Conservation (phyloP, 805 yeast genomes). For the Kuraishia capsulata region DNA sequence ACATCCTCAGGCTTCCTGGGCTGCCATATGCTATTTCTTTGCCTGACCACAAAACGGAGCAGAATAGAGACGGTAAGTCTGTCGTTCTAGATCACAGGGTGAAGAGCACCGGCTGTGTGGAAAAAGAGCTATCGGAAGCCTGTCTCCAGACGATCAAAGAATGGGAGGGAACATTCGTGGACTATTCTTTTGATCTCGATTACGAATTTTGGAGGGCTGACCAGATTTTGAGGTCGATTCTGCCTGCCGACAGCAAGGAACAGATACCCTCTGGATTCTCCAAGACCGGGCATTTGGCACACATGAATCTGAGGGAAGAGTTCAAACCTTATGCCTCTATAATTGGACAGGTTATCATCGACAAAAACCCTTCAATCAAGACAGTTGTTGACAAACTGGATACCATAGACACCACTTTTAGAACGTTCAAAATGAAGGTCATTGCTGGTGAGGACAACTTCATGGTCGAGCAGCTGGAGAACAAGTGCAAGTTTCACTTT, state of each 20-base stretch:
- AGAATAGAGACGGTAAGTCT: constrained; percentile 34
- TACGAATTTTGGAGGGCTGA: constrained; percentile 87
- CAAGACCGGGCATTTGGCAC: constrained; percentile 93
- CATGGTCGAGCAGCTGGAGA: constrained; percentile 78
- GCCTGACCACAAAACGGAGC: constrained; percentile 11
- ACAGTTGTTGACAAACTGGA: constrained; percentile 93
- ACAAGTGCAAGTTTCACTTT: constrained; percentile 76
- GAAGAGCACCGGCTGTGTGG: constrained; percentile 25
- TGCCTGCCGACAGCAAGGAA: constrained; percentile 61
- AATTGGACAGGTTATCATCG: constrained; percentile 86
- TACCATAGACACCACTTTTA: constrained; percentile 74
- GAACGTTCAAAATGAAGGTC: constrained; percentile 91
- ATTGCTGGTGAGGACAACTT: constrained; percentile 78
- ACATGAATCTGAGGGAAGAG: constrained; percentile 74
- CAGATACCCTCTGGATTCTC: constrained; percentile 90
- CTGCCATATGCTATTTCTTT: constrained; percentile 57
- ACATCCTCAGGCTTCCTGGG: constrained; percentile 62
- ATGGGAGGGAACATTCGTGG: constrained; percentile 34
- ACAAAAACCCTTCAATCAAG: constrained; percentile 70
- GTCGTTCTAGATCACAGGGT: constrained; percentile 53
- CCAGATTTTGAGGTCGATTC: constrained; percentile 66
- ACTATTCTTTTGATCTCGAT: constrained; percentile 48
- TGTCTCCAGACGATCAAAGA: constrained; percentile 38
- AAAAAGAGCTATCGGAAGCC: constrained; percentile 26
- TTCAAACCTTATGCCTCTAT: constrained; percentile 72